Conservation (phyloP, 2,329 filamentous ascomycete species). For the Sporothrix mexicana region DNA sequence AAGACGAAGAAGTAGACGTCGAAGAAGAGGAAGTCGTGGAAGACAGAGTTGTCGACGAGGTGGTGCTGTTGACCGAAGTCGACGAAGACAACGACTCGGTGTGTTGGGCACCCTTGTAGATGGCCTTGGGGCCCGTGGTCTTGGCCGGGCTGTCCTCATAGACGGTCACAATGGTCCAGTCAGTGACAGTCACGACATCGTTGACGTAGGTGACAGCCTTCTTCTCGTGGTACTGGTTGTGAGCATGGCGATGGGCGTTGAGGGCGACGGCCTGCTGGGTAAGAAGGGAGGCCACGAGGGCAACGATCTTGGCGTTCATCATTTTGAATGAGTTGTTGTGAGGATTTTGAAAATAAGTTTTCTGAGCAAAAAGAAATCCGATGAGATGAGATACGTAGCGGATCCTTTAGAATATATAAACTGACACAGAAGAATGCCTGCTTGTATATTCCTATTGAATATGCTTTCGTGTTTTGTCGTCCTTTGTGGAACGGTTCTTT, state of each 20-base stretch:
- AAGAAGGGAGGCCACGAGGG: constrained; percentile 52
- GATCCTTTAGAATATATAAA: constrained; percentile 15
- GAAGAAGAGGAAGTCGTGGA: constrained; percentile 22
- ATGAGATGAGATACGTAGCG: not conserved
- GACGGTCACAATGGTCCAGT: constrained; percentile 53
- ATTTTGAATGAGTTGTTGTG: constrained; percentile 33
- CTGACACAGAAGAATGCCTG: not conserved
- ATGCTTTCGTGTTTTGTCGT: constrained; percentile 1
- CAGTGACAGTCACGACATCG: constrained; percentile 46
- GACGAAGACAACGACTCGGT: constrained; percentile 28
- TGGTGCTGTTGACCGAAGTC: constrained; percentile 30
- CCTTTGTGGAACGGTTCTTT: constrained; percentile 22
- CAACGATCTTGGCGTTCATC: constrained; percentile 43
- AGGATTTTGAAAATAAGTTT: not conserved
- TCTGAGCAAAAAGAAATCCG: not conserved
- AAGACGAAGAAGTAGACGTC: not conserved
- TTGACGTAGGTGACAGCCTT: constrained; percentile 44
- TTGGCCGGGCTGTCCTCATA: constrained; percentile 41
- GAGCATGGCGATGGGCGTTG: constrained; percentile 51
- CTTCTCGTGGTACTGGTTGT: constrained; percentile 47
- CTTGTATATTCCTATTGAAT: not conserved
- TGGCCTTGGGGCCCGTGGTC: constrained; percentile 33
- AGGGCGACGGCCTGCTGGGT: constrained; percentile 52
- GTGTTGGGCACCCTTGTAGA: constrained; percentile 38
- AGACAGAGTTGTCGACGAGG: constrained; percentile 27